phyloP scores from a whole-genome alignment of 768 basidiomycete species.

The Boletus barrowsii region DNA sequence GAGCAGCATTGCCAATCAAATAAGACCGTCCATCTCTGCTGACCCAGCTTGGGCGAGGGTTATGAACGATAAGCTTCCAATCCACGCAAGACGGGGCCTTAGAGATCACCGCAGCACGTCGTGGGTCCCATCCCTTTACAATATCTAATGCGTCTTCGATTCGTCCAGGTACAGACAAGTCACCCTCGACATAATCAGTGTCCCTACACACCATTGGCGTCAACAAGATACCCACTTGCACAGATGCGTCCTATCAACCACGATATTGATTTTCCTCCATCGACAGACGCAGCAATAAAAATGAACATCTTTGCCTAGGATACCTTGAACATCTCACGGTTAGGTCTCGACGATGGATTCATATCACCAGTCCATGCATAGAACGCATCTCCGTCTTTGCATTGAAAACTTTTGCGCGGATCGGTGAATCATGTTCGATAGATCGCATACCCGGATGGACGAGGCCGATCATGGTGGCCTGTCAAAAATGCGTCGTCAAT shows the following conservation, averaged over 20 bases:
- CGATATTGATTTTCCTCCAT: constrained; percentile 14
- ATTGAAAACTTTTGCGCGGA: constrained; percentile 20
- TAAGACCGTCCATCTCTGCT: constrained; percentile 18
- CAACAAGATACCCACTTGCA: background rate
- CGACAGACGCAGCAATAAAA: constrained; percentile 15
- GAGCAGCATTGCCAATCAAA: constrained; percentile 32
- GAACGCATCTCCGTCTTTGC: constrained; percentile 18
- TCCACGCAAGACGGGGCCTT: constrained; percentile 32
- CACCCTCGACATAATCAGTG: constrained; percentile 18
- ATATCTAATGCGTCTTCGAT: constrained; percentile 22
- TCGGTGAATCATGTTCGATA: constrained; percentile 30
- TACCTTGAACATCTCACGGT: background rate
- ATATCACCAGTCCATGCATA: constrained; percentile 24
- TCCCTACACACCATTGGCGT: constrained; percentile 13
- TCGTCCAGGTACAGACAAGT: constrained; percentile 20
- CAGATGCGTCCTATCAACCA: constrained; percentile 13
- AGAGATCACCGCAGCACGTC: constrained; percentile 20
- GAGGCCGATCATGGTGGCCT: constrained; percentile 26
- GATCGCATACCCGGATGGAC: constrained; percentile 28
- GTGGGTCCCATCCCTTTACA: constrained; percentile 26
- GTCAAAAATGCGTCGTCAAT: background rate
- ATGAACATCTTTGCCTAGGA: constrained; percentile 19
- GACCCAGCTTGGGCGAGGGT: constrained; percentile 38
- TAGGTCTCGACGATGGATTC: background rate
- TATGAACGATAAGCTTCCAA: constrained; percentile 40